Evolutionary conservation across 2,329 filamentous ascomycete species (phyloP), one percentile per base, ranked within the genome.

Genomic region (Apiospora phragmitis): DNA sequence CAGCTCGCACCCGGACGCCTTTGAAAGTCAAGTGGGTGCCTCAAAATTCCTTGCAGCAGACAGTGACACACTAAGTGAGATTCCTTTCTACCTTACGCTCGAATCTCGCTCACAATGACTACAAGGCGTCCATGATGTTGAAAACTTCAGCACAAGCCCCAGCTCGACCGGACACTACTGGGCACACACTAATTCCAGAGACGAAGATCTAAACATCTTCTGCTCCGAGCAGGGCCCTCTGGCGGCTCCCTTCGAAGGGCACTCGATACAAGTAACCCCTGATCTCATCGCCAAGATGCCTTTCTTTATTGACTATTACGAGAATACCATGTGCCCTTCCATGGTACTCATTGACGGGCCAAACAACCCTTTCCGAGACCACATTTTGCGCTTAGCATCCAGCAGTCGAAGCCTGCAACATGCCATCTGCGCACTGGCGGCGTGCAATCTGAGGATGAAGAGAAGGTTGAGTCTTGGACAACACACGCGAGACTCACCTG

Each of bases 281-380:
- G 83, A 92, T 80, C 83, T 93, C 76, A 90, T 93, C 72, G 90
- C 92, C 71, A 92, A 94, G 78, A 92, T 97, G 84, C 92, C 93
- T 74, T 97, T 93, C 81, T 92, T 97, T 78, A 92, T 98, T 85
- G 93, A 97, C 79, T 97, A 97, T 82, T 98, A 97, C 82, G 92
- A 95, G 78, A 94, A 94, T 80, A 93, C 94, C 78, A 95, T 98
- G 83, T 96, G 94, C 75, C 93, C 94, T 6, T 94, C 94, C 71
- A 93, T 98, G 81, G 94, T 98, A 68, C 93, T 94, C 75, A 94
- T 97, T 80, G 95, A 98, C 79, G 91, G 91, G 14, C 92, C 93
- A 1, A 88, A 87, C 73, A 98, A 97, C 80, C 95, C 95, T 1
- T 98, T 95, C 79, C 88, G 94, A 72, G 90, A 91, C 76, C 92